These are phyloP conservation scores for Fusarium newnesense DNA, from an alignment of 2,329 filamentous ascomycete species.

Conservation along the genomic window DNA sequence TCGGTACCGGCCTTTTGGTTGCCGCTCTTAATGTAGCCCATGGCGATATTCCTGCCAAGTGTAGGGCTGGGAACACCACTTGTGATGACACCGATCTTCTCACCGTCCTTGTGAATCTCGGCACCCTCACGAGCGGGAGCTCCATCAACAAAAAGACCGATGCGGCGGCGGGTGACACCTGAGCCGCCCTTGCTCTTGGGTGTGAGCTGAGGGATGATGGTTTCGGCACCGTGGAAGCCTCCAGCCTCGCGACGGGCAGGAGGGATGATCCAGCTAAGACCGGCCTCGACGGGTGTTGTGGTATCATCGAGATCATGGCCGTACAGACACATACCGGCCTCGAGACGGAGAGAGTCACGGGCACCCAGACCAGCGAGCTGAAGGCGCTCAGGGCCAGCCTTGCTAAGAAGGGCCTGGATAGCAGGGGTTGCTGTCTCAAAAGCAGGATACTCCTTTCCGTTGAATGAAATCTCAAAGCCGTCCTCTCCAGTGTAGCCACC, in stretches of 20 bases:
- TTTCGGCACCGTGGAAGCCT: conserved; percentile 86
- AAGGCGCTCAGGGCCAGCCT: conserved; percentile 69
- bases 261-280: conserved; percentile 81
- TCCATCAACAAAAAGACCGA: conserved; percentile 85
- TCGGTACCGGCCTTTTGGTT: conserved; percentile 87
- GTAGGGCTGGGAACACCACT: conserved; percentile 91
- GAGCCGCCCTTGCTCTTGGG: conserved; percentile 76
- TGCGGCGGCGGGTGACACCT: conserved; percentile 76
- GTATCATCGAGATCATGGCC: conserved; percentile 93
- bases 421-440: conserved; percentile 60
- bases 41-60: conserved; percentile 90
- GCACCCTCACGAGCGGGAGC: conserved; percentile 91
- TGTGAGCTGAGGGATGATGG: conserved; percentile 80
- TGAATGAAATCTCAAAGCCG: conserved; percentile 94
- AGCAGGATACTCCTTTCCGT: conserved; percentile 54
- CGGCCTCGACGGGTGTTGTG: conserved; percentile 69
- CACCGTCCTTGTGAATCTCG: conserved; percentile 74
- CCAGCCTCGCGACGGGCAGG: conserved; percentile 75
- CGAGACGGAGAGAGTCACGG: conserved; percentile 89
- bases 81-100: conserved; percentile 82
- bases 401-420: conserved; percentile 74
- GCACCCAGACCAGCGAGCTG: conserved; percentile 90
- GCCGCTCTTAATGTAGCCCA: conserved; percentile 89
- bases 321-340: conserved; percentile 99
- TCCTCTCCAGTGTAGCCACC: conserved; percentile 98